These are phyloP conservation scores for Cyclaneusma minus DNA, from an alignment of 2,329 filamentous ascomycete species.

Conservation along the genomic window DNA sequence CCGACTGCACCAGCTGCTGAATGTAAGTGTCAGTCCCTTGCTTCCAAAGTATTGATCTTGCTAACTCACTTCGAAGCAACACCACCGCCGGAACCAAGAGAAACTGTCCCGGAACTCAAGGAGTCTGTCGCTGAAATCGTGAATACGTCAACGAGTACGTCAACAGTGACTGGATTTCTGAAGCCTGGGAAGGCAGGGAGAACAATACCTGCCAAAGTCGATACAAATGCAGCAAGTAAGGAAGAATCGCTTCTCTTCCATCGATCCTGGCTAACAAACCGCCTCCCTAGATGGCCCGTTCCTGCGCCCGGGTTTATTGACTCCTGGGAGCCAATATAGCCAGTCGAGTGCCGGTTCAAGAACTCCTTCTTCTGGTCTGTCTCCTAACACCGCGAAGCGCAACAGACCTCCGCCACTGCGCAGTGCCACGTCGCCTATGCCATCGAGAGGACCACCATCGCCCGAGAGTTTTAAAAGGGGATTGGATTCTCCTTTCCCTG, in stretches of 20 bases:
- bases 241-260: conserved; percentile 4
- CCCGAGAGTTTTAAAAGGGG: conserved; percentile 25
- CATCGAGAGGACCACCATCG: conserved; percentile 23
- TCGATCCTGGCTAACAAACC: conserved; percentile 20
- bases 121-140: too few species aligned
- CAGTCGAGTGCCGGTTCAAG: too few species aligned
- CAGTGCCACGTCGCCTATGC: conserved; percentile 22
- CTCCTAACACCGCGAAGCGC: too few species aligned
- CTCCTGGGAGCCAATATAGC: conserved; percentile 44
- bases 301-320: conserved; percentile 40
- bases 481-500: conserved; percentile 36
- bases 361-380: too few species aligned
- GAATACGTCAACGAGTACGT: too few species aligned
- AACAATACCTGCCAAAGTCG: conserved; percentile 28
- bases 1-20: conserved; percentile 28
- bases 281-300: conserved; percentile 34
- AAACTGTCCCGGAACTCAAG: conserved; percentile 11
- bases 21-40: conserved; percentile 19
- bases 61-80: conserved; percentile 10
- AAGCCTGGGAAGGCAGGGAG: conserved; percentile 27
- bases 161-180: conserved; percentile 11
- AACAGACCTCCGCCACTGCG: conserved; percentile 17
- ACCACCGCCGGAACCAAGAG: conserved; percentile 14
- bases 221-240: conserved; percentile 38
- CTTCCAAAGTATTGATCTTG: conserved; percentile 4